Evolutionary conservation across 2,329 filamentous ascomycete genomes (phyloP).

Genomic region (Calonectria pteridis): DNA sequence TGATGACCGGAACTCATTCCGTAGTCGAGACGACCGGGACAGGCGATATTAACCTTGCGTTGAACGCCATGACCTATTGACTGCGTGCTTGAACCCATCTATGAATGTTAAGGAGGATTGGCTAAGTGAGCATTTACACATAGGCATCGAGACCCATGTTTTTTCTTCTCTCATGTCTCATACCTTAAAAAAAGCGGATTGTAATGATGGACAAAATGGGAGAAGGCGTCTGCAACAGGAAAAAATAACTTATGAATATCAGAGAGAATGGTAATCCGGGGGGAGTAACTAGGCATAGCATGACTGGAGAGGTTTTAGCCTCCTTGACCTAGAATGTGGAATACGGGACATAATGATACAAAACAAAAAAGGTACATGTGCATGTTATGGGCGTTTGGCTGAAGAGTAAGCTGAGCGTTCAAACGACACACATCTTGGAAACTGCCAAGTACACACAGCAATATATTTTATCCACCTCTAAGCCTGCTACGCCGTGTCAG

Average conservation of each 20-base stretch:
- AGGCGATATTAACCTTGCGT: conserved; percentile 23
- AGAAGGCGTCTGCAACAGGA: conserved; percentile 7
- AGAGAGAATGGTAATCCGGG: not conserved
- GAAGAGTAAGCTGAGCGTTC: not conserved
- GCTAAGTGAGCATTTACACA: not conserved
- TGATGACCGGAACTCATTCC: conserved; percentile 29
- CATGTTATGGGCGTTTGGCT: not conserved
- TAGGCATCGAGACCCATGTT: not conserved
- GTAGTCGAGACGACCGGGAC: conserved; percentile 18
- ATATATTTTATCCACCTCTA: not conserved
- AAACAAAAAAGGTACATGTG: not conserved
- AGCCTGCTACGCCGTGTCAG: not conserved
- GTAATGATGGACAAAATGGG: conserved; percentile 1
- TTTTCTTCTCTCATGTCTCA: not conserved
- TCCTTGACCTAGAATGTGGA: not conserved
- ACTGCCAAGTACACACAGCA: not conserved
- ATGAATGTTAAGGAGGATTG: not conserved
- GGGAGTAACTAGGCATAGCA: not conserved
- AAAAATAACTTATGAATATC: conserved; percentile 1
- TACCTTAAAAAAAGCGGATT: not conserved
- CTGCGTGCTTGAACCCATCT: not conserved
- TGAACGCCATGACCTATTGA: not conserved
- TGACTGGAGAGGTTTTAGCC: not conserved
- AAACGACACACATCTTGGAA: not conserved
- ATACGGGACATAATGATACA: conserved; percentile 5